Evolutionary conservation across 1,284 basidiomycete species (phyloP).

Genomic region (Anthracocystis panici-leucophaei): DNA sequence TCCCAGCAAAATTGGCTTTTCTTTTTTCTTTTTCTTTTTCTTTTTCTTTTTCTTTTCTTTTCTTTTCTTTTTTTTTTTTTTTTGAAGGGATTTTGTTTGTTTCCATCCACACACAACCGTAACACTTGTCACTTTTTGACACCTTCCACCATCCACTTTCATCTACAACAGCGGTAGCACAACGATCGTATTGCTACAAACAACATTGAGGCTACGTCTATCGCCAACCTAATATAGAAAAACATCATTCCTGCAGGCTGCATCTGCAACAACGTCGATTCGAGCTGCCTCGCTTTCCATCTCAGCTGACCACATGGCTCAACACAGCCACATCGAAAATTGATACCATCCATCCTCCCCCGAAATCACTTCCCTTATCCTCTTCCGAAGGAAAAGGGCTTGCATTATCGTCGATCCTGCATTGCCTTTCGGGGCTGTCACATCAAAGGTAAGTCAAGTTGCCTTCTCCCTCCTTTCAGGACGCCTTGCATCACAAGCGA

Average conservation of each 20-base stretch:
- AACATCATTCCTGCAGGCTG: neutral
- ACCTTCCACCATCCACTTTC: constrained; percentile 4
- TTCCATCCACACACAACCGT: constrained; percentile 2
- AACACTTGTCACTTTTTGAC: neutral
- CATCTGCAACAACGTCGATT: constrained; percentile 43
- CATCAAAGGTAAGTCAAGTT: constrained; percentile 1
- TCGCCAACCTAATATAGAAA: neutral
- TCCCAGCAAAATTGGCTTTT: neutral
- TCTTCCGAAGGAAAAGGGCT: neutral
- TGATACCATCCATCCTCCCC: constrained; percentile 7
- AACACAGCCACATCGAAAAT: constrained; percentile 35
- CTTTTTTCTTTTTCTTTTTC: no score
- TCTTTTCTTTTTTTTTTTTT: no score
- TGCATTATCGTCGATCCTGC: constrained; percentile 4
- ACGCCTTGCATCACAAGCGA: constrained; percentile 1
- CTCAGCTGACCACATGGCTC: constrained; percentile 42
- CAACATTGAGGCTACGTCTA: neutral
- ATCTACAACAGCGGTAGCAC: neutral
- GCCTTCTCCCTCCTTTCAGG: neutral
- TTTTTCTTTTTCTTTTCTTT: no score
- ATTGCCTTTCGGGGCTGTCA: constrained; percentile 4
- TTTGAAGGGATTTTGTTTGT: neutral
- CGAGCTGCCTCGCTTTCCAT: constrained; percentile 38
- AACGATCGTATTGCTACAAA: neutral
- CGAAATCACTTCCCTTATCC: neutral